A percentile compares a stretch with the other conserved stretches of the same genome.
phyloP scores from a whole-genome alignment of 768 basidiomycete genomes.

The Amanita thiersii region DNA sequence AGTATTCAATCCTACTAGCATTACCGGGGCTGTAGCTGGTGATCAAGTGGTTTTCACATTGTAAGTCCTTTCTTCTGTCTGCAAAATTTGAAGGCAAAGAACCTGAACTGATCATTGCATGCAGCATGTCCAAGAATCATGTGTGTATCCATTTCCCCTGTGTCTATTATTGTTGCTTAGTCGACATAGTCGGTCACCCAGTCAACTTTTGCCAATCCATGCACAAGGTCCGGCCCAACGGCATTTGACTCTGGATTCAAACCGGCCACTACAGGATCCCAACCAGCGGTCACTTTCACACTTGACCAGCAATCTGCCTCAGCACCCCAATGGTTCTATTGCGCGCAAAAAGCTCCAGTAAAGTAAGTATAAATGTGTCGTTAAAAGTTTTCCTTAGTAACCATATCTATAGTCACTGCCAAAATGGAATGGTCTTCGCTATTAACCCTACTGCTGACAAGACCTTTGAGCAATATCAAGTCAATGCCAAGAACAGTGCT shows the following conservation, averaged over 20 bases:
- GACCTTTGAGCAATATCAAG: constrained; percentile 24
- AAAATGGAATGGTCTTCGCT: constrained; percentile 32
- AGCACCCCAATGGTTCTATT: constrained; percentile 56
- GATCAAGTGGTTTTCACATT: constrained; percentile 5
- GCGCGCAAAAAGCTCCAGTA: constrained; percentile 32
- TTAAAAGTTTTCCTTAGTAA: neutral
- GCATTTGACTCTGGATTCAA: constrained; percentile 50
- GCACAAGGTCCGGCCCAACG: constrained; percentile 21
- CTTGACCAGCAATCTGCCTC: constrained; percentile 27
- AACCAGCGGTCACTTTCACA: constrained; percentile 35
- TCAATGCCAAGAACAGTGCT: constrained; percentile 10
- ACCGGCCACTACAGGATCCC: constrained; percentile 20
- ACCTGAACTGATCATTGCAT: neutral
- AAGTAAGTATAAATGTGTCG: constrained; percentile 7
- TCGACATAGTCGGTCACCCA: constrained; percentile 44
- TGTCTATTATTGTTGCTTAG: neutral
- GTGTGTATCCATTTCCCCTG: neutral
- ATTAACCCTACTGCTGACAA: constrained; percentile 27
- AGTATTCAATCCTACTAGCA: constrained; percentile 2
- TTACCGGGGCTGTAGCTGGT: constrained; percentile 6
- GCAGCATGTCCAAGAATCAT: constrained; percentile 5
- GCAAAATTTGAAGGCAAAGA: neutral
- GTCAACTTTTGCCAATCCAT: constrained; percentile 51
- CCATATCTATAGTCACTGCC: constrained; percentile 20
- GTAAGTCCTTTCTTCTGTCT: neutral